phyloP scores from a whole-genome alignment of 164 flowering plant genomes.

The Cinnamomum micranthum region DNA sequence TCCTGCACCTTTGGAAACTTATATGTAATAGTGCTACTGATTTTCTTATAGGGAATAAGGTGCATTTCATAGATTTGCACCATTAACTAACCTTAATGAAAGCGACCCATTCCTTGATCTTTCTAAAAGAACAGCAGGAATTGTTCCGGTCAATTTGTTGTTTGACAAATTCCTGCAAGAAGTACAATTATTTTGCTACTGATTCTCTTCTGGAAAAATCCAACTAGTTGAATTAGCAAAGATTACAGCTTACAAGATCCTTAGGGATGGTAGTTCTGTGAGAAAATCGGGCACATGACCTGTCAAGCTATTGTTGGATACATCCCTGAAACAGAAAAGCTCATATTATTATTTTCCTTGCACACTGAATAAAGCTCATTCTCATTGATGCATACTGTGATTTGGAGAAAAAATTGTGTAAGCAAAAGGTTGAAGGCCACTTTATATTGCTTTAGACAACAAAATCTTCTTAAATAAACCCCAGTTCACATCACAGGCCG shows the following conservation, averaged over 20 bases:
- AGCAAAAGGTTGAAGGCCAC: neutral
- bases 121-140: neutral
- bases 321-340: constrained; percentile 9
- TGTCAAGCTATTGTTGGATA: constrained; percentile 31
- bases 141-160: neutral
- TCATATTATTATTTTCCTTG: too few relatives aligned
- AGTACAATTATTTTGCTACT: too few relatives aligned
- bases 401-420: neutral
- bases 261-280: constrained; percentile 17
- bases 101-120: neutral
- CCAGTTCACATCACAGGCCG: too few relatives aligned
- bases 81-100: neutral
- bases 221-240: neutral
- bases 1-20: too few relatives aligned
- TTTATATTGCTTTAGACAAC: too few relatives aligned
- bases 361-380: too few relatives aligned
- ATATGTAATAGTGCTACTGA: too few relatives aligned
- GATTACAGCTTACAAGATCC: constrained; percentile 26
- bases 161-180: neutral
- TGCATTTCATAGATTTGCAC: too few relatives aligned
- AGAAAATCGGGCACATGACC: constrained; percentile 36
- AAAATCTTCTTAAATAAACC: too few relatives aligned
- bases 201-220: neutral
- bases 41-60: too few relatives aligned
- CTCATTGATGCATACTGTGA: neutral